A percentile compares a stretch with the other conserved stretches of the same genome.
Conservation (phyloP, 1,284 basidiomycete species). For the Cryptococcus sp. region DNA sequence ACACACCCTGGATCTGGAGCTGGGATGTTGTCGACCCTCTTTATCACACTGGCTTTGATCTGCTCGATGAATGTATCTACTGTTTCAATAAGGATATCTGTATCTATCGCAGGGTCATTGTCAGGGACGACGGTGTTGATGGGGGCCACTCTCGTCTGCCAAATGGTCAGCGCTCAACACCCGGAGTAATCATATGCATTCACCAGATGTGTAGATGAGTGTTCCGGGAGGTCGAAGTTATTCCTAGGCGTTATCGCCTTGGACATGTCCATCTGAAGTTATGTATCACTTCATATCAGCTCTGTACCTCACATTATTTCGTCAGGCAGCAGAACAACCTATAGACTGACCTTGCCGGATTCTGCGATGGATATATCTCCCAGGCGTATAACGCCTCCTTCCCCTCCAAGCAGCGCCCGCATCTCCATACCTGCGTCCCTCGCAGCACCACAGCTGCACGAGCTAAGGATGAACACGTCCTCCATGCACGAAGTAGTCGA, state of each 20-base stretch:
- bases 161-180: neutral
- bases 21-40: constrained; percentile 53
- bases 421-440: constrained; percentile 21
- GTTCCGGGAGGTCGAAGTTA: constrained; percentile 7
- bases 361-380: constrained; percentile 6
- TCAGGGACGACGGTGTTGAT: constrained; percentile 26
- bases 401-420: constrained; percentile 36
- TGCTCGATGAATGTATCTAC: constrained; percentile 40
- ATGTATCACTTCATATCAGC: neutral
- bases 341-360: neutral
- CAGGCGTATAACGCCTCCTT: constrained; percentile 29
- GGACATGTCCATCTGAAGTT: constrained; percentile 9
- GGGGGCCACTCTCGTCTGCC: constrained; percentile 20
- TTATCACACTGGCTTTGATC: constrained; percentile 48
- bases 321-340: neutral
- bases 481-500: neutral
- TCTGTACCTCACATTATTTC: neutral
- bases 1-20: constrained; percentile 19
- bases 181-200: neutral
- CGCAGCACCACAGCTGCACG: constrained; percentile 21
- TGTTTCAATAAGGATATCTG: constrained; percentile 16
- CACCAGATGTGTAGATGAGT: constrained; percentile 10
- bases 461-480: constrained; percentile 29
- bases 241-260: neutral
- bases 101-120: neutral